phyloP scores from a whole-genome alignment of 352 stramenopile genomes.

The Phytophthora macrochlamydospora region DNA sequence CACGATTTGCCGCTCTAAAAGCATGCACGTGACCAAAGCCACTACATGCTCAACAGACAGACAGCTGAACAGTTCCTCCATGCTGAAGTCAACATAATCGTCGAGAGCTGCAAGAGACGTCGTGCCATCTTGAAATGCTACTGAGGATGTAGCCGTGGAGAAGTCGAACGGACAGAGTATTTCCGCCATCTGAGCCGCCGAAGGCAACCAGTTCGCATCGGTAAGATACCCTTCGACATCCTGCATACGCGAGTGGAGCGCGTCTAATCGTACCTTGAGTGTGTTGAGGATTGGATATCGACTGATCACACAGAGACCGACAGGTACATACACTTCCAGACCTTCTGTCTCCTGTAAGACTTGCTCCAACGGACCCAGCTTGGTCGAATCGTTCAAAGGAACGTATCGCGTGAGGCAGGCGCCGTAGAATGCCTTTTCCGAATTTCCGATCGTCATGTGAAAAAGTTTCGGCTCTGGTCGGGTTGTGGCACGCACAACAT shows the following conservation, averaged over 20 bases:
- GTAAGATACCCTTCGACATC: slow-evolving; percentile 60
- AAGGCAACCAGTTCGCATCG: slow-evolving; percentile 64
- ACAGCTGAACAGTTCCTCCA: slow-evolving; percentile 84
- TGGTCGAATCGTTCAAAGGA: slow-evolving; percentile 60
- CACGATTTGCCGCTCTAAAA: slow-evolving; percentile 81
- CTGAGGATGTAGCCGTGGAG: slow-evolving; percentile 15
- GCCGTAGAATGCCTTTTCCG: slow-evolving; percentile 83
- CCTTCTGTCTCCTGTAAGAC: slow-evolving; percentile 84
- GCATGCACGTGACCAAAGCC: slow-evolving; percentile 68
- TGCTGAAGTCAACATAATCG: slow-evolving; percentile 79
- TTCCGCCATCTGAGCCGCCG: slow-evolving; percentile 56
- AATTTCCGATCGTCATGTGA: slow-evolving; percentile 84
- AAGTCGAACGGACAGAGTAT: slow-evolving; percentile 78
- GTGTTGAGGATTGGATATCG: slow-evolving; percentile 84
- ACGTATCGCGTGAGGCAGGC: slow-evolving; percentile 86
- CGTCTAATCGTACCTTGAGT: slow-evolving; percentile 71
- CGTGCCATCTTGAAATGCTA: slow-evolving; percentile 29
- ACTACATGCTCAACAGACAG: slow-evolving; percentile 77
- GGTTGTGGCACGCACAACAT: slow-evolving; percentile 65
- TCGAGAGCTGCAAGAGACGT: slow-evolving; percentile 56
- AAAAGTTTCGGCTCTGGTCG: slow-evolving; percentile 73
- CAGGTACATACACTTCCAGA: slow-evolving; percentile 77
- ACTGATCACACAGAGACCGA: slow-evolving; percentile 82
- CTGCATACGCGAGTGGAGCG: slow-evolving; percentile 63
- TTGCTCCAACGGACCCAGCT: slow-evolving; percentile 76